Base-by-base conservation (phyloP, 352 stramenopile species). In the Blastocystis hominis region DNA sequence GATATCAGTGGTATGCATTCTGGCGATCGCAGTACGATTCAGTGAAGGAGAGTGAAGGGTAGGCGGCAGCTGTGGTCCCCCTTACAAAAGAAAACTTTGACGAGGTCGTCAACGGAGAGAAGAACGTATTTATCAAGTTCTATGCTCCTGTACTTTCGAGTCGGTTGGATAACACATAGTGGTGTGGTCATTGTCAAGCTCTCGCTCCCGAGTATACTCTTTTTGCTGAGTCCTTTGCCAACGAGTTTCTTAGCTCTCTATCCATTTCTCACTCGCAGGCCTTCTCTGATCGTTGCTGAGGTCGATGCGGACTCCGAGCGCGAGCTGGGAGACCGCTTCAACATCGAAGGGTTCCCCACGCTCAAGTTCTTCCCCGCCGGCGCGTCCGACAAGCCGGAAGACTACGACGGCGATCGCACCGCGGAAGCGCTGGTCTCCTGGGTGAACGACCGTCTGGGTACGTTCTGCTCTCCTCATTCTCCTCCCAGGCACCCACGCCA, bases 241-340 rank as follows among this genome's bases (percentile, higher is more conserved):
- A 86, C 15, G 53, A 69, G 76, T 86, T 7, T 7, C 3, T 6
- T 10, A 59, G 15, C 2, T 17, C 5, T 80, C 42, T 47, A 10
- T 2, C 40, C 47, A 20, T 30, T 30, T 30, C 6, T 86, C 5
- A 86, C 20, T 59, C 9, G 42, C 55, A 76, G 63, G n/a, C 53
- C 78, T 6, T 77, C 38, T 88, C 92, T 97, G 55, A 87, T 97
- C 59, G 94, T 97, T 88, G 94, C 92, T 78, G 96, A 97, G 93
- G 96, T 97, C 89, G 94, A 97, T 89, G 91, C 93, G 15, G 76
- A 86, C 40, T 38, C 78, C 15, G 59, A 86, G 20, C 13, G n/a
- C 13, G 76, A 75, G 44, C 44, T 86, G 24, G 47, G 20, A 0
- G 44, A 72, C 7, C 59, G 63, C 24, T 86, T 86, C 63, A 36